Percentiles rank a stretch among this genome's conserved stretches.
phyloP scores from a whole-genome alignment of 2,329 filamentous ascomycete genomes.

The Thielaviopsis populi region DNA sequence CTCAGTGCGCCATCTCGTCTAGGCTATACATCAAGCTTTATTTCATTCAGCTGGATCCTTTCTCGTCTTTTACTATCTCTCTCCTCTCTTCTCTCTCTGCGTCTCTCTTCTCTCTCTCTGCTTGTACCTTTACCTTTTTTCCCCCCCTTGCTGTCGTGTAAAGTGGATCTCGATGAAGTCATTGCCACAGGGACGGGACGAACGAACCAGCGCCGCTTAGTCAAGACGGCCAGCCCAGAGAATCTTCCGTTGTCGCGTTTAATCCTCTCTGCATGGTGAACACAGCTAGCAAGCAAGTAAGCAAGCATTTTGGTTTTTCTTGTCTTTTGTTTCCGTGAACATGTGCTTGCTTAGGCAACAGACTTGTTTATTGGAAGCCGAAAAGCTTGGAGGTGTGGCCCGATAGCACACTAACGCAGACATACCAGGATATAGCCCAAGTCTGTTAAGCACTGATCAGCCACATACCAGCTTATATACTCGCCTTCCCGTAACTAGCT shows the following conservation, averaged over 20 bases:
- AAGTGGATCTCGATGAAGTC: constrained; percentile 1
- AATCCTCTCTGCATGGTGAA: neutral
- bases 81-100: neutral
- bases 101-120: neutral
- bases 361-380: neutral
- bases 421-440: no score
- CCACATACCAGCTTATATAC: neutral
- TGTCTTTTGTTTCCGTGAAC: neutral
- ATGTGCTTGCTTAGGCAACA: neutral
- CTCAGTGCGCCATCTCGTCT: neutral
- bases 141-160: neutral
- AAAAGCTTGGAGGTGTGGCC: neutral
- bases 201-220: neutral
- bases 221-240: neutral
- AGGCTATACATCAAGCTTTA: neutral
- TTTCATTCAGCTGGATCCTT: neutral
- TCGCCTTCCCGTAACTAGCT: neutral
- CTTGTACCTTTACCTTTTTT: neutral
- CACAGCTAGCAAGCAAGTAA: no score
- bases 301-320: neutral
- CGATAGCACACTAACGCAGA: neutral
- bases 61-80: neutral
- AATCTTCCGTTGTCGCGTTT: neutral
- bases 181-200: neutral
- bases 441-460: neutral